Base-by-base conservation (phyloP, 192 early-diverging fungal genomes). In the Spinellus fusiger region DNA sequence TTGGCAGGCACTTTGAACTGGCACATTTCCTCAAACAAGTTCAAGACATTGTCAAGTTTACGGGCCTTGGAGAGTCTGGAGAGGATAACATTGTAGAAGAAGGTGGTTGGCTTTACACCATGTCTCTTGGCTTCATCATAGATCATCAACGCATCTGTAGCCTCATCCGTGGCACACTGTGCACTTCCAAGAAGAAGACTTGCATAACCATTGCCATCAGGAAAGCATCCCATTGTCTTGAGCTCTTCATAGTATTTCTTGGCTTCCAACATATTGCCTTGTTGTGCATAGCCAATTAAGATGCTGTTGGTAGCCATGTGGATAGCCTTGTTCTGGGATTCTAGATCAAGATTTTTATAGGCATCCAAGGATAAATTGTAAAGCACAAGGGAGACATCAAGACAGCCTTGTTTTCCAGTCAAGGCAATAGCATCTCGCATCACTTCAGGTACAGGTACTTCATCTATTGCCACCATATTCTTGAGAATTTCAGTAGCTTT, bases 41-140 rank as follows among this genome's bases (percentile, higher is more conserved):
- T 67, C 61, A 79, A 34, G 3, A 77, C 82, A 0, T 56, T 29
- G 12, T 84, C 80, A 20, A 76, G 65, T 50, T 80, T 84, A 62
- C 78, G 82, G 9, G 80, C 82, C 61, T 79, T 79, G 26, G 78
- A 78, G 8, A 84, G 70, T 54, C 80, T 81, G 57, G 78, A 79
- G 15, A 84, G 79, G 6, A 84, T 64, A 20, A 84, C 82, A 34
- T 84, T 84, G 62, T 80, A 84, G 51, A 84, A 77, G 50, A 78
- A 84, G 5, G 77, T 69, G 12, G 74, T 81, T 22, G 76, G 78
- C 53, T 76, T 77, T 29, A 81, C 73, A 28, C 78, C 70, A 56
- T 73, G 74, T 13, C 73, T 69, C 49, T 78, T 80, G 40, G 78
- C 77, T 62, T 84, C 82, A 18, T 78, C 72, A 62, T 81, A 64